These are phyloP conservation scores for Byssothecium circinans DNA, from an alignment of 2,329 filamentous ascomycete genomes.

Conservation along the genomic window DNA sequence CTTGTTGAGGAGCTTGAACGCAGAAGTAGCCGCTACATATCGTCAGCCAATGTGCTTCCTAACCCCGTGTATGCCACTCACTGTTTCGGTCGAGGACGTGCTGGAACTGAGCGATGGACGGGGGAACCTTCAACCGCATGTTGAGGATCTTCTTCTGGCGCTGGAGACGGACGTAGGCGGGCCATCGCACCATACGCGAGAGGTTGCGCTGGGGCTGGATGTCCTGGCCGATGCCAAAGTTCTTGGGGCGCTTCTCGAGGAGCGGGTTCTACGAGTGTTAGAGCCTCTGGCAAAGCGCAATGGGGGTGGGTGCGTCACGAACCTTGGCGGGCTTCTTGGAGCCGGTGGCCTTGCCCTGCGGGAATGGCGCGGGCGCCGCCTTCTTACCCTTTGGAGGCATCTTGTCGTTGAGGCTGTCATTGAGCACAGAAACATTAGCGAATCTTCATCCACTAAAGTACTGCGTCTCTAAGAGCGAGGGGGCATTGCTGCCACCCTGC, in stretches of 20 bases:
- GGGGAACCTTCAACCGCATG: conserved; percentile 97
- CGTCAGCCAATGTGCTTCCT: conserved; percentile 71
- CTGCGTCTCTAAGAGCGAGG: conserved; percentile 44
- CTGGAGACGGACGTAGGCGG: conserved; percentile 91
- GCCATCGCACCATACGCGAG: conserved; percentile 90
- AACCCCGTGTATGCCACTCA: conserved; percentile 21
- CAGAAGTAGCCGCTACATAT: conserved; percentile 74
- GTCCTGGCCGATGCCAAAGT: conserved; percentile 99
- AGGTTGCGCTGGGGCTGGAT: conserved; percentile 75
- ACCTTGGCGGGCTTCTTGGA: conserved; percentile 97
- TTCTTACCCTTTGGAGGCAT: conserved; percentile 89
- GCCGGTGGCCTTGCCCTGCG: conserved; percentile 70
- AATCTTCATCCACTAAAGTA: conserved; percentile 68
- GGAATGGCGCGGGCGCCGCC: conserved; percentile 81
- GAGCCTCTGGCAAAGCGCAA: conserved; percentile 14
- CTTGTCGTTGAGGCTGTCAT: conserved; percentile 85
- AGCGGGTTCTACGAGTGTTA: conserved; percentile 79
- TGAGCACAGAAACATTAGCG: conserved; percentile 99
- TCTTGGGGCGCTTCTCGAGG: conserved; percentile 95
- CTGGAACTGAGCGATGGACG: conserved; percentile 96
- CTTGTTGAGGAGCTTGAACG: conserved; percentile 99
- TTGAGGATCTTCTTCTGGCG: conserved; percentile 94
- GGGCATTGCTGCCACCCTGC: conserved; percentile 40
- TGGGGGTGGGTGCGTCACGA: conserved; percentile 46
- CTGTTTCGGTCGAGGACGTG: conserved; percentile 68